These are phyloP conservation scores for Malus orientalis DNA, from an alignment of 306 rosid species.

Conservation along the genomic window DNA sequence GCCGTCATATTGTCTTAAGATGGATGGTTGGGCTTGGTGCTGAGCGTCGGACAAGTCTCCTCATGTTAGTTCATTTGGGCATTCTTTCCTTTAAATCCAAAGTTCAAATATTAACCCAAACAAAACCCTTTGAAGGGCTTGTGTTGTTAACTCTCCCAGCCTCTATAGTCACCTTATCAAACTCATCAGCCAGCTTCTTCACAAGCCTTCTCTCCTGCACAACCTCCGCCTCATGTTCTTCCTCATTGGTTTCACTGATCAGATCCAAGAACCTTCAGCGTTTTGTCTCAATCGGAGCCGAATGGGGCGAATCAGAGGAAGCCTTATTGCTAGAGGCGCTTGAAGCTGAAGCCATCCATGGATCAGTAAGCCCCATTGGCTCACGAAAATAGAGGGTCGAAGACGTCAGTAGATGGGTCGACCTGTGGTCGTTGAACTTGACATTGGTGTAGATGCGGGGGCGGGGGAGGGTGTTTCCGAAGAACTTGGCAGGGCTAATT, in stretches of 20 bases:
- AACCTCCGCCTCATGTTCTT: not conserved
- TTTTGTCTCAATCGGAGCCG: constrained; percentile 54
- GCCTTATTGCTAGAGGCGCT: constrained; percentile 34
- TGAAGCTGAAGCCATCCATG: constrained; percentile 80
- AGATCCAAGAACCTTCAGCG: constrained; percentile 32
- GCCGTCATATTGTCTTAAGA: no score
- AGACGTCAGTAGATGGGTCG: constrained; percentile 54
- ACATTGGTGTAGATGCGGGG: constrained; percentile 44
- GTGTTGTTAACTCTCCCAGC: not conserved
- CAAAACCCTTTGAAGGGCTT: not conserved
- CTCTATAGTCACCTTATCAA: constrained; percentile 64
- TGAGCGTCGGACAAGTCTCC: no score
- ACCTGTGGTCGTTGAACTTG: constrained; percentile 52
- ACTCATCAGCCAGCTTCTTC: constrained; percentile 77
- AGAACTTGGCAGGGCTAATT: constrained; percentile 62
- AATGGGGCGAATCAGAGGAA: constrained; percentile 41
- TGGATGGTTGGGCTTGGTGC: no score
- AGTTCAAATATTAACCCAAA: no score
- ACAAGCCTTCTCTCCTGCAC: constrained; percentile 40
- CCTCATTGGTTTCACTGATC: constrained; percentile 18
- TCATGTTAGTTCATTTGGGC: no score
- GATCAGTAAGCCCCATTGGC: constrained; percentile 95
- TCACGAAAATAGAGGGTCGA: constrained; percentile 58
- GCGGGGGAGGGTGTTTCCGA: constrained; percentile 52
- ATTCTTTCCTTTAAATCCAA: no score